Percentiles rank a stretch among this genome's conserved stretches.
Conservation (phyloP, 2,329 filamentous ascomycete species). For the Cercospora canescens region DNA sequence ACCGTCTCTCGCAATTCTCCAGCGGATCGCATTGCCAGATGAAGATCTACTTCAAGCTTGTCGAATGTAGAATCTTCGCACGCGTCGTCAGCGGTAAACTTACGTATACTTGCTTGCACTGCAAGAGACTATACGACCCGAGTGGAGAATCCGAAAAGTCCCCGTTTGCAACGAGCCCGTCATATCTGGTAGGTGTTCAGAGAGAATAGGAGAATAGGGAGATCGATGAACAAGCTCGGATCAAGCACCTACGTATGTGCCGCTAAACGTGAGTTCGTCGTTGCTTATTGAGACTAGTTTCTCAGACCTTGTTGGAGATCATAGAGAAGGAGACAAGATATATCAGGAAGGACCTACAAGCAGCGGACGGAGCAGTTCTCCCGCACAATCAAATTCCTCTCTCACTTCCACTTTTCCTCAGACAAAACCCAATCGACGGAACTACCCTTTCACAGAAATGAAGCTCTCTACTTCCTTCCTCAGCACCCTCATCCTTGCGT, state of each 20-base stretch:
- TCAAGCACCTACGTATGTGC: neutral
- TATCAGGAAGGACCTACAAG: neutral
- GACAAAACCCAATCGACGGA: neutral
- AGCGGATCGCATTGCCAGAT: neutral
- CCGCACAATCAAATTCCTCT: neutral
- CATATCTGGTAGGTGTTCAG: neutral
- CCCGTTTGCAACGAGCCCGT: neutral
- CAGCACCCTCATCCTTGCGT: neutral
- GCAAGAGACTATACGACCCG: neutral
- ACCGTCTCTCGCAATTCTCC: neutral
- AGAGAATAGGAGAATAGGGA: neutral
- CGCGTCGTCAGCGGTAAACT: neutral
- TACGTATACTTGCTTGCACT: neutral
- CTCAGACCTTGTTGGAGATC: neutral
- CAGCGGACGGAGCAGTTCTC: neutral
- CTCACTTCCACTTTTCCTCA: neutral
- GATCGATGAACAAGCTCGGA: neutral
- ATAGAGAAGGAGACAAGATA: neutral
- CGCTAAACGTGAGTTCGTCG: neutral
- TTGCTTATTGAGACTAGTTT: constrained; percentile 2
- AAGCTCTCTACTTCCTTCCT: neutral
- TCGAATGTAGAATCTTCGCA: neutral
- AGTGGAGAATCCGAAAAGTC: neutral
- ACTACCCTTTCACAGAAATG: neutral
- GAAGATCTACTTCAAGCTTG: neutral